Conservation (phyloP, 2,329 filamentous ascomycete genomes). For the Fusarium scirpi region DNA sequence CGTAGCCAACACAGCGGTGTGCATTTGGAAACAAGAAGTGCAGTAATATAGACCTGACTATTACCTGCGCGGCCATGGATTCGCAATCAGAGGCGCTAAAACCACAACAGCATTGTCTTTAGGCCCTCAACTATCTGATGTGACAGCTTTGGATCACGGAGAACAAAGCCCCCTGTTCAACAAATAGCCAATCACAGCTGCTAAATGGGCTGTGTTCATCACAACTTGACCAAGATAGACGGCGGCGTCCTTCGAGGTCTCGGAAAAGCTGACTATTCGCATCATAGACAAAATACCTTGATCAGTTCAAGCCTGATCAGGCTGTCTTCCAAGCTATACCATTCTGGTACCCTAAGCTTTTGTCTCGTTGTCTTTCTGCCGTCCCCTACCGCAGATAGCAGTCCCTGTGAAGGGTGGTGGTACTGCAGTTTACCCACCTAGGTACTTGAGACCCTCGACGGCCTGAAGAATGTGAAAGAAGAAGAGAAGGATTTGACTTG, state of each 20-base stretch:
- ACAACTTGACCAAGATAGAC: slow-evolving; percentile 34
- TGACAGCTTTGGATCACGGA: slow-evolving; percentile 43
- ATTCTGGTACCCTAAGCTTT: neutral
- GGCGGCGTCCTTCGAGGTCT: slow-evolving; percentile 2
- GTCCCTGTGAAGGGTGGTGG: slow-evolving; percentile 5
- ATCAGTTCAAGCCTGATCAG: neutral
- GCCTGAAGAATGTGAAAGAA: slow-evolving; percentile 20
- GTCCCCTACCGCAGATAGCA: neutral
- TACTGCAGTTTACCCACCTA: slow-evolving; percentile 9
- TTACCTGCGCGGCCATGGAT: slow-evolving; percentile 26
- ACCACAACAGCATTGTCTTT: slow-evolving; percentile 32
- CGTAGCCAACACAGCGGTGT: slow-evolving; percentile 42
- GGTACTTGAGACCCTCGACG: slow-evolving; percentile 26
- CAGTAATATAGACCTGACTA: slow-evolving; percentile 35
- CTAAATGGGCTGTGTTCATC: slow-evolving; percentile 29
- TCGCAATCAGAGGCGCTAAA: slow-evolving; percentile 38
- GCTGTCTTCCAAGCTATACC: neutral
- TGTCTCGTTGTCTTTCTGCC: neutral
- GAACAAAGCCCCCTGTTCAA: slow-evolving; percentile 25
- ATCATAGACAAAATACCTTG: neutral
- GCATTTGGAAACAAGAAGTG: slow-evolving; percentile 31
- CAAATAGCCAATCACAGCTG: slow-evolving; percentile 35
- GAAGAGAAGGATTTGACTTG: slow-evolving; percentile 20
- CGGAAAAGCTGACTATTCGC: neutral
- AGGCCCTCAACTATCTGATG: slow-evolving; percentile 29